Percentiles rank a stretch among this genome's conserved stretches.
phyloP scores from a whole-genome alignment of 768 basidiomycete genomes.

The Tricholoma terreum region DNA sequence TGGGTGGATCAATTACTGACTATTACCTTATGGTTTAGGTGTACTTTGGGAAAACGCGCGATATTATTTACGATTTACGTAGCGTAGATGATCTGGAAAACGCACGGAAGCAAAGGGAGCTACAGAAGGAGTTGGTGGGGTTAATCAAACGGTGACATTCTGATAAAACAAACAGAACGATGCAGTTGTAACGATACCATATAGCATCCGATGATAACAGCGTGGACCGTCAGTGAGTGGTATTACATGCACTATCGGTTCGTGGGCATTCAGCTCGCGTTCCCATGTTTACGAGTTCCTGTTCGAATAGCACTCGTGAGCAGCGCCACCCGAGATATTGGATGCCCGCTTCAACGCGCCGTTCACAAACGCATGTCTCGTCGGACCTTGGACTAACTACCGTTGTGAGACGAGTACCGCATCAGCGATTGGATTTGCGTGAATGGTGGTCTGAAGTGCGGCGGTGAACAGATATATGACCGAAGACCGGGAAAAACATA shows the following conservation, averaged over 20 bases:
- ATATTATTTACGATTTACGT: constrained; percentile 89
- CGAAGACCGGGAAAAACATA: constrained; percentile 35
- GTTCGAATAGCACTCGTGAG: not conserved
- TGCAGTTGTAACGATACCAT: not conserved
- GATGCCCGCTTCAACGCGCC: not conserved
- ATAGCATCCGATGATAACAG: too few species aligned
- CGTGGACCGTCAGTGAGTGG: not conserved
- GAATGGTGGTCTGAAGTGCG: constrained; percentile 68
- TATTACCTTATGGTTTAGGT: constrained; percentile 44
- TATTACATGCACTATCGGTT: too few species aligned
- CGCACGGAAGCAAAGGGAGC: constrained; percentile 72
- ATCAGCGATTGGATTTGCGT: constrained; percentile 95
- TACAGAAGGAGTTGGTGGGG: constrained; percentile 89
- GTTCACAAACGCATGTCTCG: not conserved
- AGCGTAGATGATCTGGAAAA: constrained; percentile 84
- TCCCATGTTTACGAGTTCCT: not conserved
- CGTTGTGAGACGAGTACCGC: constrained; percentile 43
- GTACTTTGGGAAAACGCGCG: constrained; percentile 95
- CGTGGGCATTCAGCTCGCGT: too few species aligned
- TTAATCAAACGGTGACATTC: constrained; percentile 65
- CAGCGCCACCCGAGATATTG: not conserved
- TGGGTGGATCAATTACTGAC: not conserved
- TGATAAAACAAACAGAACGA: not conserved
- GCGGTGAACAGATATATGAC: constrained; percentile 2
- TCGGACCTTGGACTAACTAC: constrained; percentile 8